Percentiles rank a stretch among this genome's conserved stretches.
These are phyloP conservation scores for Yarrowia sp. DNA, from an alignment of 805 yeast genomes.

Conservation along the genomic window DNA sequence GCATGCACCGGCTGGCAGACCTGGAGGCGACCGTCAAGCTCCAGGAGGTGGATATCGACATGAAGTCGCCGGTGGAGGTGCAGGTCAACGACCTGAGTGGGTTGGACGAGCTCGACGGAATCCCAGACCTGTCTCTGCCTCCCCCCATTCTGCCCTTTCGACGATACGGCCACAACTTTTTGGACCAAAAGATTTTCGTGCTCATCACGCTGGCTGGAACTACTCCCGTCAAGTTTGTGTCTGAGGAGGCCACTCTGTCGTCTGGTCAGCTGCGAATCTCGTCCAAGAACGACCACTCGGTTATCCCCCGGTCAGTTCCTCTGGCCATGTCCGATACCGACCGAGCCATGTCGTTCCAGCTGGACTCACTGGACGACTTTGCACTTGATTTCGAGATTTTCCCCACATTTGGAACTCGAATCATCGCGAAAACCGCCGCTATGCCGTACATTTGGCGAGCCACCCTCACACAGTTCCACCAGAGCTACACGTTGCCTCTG, in stretches of 20 bases:
- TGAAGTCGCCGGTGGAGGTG: not conserved
- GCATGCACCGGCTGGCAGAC: conserved; percentile 62
- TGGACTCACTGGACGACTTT: conserved; percentile 70
- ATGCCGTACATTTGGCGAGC: conserved; percentile 50
- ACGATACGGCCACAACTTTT: conserved; percentile 91
- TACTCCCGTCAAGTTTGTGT: conserved; percentile 46
- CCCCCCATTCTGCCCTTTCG: conserved; percentile 94
- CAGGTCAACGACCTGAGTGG: not conserved
- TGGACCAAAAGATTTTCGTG: conserved; percentile 82
- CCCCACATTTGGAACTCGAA: conserved; percentile 91
- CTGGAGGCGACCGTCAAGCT: conserved; percentile 16
- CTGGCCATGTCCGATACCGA: conserved; percentile 71
- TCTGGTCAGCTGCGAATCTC: conserved; percentile 71
- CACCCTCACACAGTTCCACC: conserved; percentile 31
- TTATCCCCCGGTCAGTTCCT: conserved; percentile 81
- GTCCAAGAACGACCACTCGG: conserved; percentile 64
- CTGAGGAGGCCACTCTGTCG: conserved; percentile 39
- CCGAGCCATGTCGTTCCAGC: conserved; percentile 74
- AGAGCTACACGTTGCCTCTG: conserved; percentile 56
- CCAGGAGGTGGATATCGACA: conserved; percentile 3
- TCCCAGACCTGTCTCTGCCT: conserved; percentile 88
- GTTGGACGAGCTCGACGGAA: conserved; percentile 54
- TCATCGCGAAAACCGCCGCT: conserved; percentile 85
- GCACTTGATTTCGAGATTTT: conserved; percentile 82
- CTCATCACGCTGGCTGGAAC: conserved; percentile 53